Percentiles rank a stretch among this genome's conserved stretches.
Evolutionary conservation across 2,329 filamentous ascomycete genomes (phyloP).

Genomic region (Penicillium olsonii): DNA sequence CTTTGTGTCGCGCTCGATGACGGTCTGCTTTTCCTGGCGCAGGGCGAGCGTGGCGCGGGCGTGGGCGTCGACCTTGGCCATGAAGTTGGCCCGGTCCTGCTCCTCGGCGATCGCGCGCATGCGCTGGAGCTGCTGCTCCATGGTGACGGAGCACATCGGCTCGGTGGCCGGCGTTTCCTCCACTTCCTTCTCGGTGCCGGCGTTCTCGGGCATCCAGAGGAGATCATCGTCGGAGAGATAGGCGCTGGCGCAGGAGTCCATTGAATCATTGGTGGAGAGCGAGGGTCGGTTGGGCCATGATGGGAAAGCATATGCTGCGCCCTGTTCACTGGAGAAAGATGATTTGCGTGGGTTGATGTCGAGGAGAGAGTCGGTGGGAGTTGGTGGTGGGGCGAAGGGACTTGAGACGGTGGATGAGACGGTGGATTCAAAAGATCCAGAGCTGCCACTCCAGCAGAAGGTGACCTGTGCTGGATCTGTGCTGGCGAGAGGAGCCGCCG

Average conservation of each 20-base stretch:
- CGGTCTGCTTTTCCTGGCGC: conserved; percentile 34
- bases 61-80: conserved; percentile 44
- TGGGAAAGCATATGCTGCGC: conserved; percentile 45
- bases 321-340: conserved; percentile 43
- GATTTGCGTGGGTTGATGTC: conserved; percentile 46
- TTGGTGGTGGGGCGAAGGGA: conserved; percentile 42
- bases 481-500: conserved; percentile 23
- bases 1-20: conserved; percentile 23
- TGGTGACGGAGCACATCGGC: conserved; percentile 33
- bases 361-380: conserved; percentile 39
- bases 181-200: conserved; percentile 26
- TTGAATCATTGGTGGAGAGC: conserved; percentile 35
- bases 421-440: conserved; percentile 26
- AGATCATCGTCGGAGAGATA: conserved; percentile 48
- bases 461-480: conserved; percentile 24
- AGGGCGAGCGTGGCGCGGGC: conserved; percentile 43
- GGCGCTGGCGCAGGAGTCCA: conserved; percentile 35
- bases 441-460: conserved; percentile 26
- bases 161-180: conserved; percentile 30
- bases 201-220: conserved; percentile 34
- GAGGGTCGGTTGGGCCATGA: conserved; percentile 47
- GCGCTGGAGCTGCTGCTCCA: conserved; percentile 43
- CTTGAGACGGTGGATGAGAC: conserved; percentile 32
- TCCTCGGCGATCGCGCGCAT: conserved; percentile 39
- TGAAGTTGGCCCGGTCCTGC: conserved; percentile 40